A percentile compares a stretch with the other conserved stretches of the same genome.
These are phyloP conservation scores for Pisolithus microcarpus DNA, from an alignment of 768 basidiomycete species.

Conservation along the genomic window DNA sequence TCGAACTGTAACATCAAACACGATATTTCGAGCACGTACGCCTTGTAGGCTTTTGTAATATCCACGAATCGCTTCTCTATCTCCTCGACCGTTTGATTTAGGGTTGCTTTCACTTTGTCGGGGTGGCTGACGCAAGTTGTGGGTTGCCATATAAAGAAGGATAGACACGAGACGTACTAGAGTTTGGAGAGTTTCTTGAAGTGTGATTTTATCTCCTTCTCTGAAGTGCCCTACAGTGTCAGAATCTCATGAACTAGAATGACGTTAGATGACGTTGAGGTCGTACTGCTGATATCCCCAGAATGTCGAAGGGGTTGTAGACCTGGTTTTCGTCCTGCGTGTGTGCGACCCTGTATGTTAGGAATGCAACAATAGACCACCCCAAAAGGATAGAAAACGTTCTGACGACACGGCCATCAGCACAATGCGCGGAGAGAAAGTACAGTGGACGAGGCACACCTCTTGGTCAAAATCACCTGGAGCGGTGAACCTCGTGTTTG, in stretches of 20 bases:
- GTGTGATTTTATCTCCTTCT: slow-evolving; percentile 93
- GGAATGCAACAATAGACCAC: slow-evolving; percentile 65
- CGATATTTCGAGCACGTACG: slow-evolving; percentile 40
- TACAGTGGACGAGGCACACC: slow-evolving; percentile 30
- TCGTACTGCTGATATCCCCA: slow-evolving; percentile 62
- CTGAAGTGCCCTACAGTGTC: slow-evolving; percentile 46
- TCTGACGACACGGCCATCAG: slow-evolving; percentile 31
- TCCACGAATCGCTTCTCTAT: slow-evolving; percentile 85
- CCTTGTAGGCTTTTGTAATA: slow-evolving; percentile 96
- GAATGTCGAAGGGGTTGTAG: slow-evolving; percentile 92
- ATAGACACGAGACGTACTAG: slow-evolving; percentile 45
- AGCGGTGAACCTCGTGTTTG: slow-evolving; percentile 41
- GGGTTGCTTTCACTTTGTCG: slow-evolving; percentile 84
- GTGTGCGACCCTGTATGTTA: slow-evolving; percentile 56
- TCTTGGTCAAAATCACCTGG: slow-evolving; percentile 41
- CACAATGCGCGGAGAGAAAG: not conserved
- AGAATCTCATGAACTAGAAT: not conserved
- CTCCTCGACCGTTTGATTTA: slow-evolving; percentile 78
- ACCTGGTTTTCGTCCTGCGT: slow-evolving; percentile 57
- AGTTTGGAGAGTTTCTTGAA: slow-evolving; percentile 86
- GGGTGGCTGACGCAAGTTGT: slow-evolving; percentile 61
- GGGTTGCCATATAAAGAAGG: slow-evolving; percentile 1
- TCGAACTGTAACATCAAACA: not conserved
- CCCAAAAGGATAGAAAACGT: slow-evolving; percentile 55
- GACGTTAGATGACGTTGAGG: slow-evolving; percentile 20